Base-by-base conservation (phyloP, 2,329 filamentous ascomycete genomes). In the Mollisiaceae sp. region DNA sequence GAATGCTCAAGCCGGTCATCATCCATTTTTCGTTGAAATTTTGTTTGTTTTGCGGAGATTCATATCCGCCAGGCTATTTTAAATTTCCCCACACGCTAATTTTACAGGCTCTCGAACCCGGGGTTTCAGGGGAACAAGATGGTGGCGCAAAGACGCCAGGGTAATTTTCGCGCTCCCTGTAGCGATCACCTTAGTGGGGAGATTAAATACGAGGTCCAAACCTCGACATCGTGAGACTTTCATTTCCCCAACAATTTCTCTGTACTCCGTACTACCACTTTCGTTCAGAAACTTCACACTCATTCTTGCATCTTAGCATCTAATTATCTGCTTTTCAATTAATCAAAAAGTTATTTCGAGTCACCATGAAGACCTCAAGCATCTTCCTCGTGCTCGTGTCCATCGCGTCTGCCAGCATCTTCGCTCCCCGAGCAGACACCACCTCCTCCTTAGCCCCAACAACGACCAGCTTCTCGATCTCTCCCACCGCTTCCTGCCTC, bases 61-160 rank as follows among this genome's bases (percentile, higher is more conserved):
- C 45, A n/a, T 50, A 50, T 20, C n/a, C 45, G 45, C 45, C n/a
- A 22, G 22, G 50, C 22, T 15, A 12, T 32, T 54, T 24, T 54
- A 54, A 54, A 12, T 54, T 54, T 35, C 50, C 50, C 50, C 50
- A 54, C 50, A 54, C 50, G 50, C 50, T 54, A 54, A 54, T 12
- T 12, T 14, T 27, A 27, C 50, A 54, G 50, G 24, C 50, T 54
- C 22, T 18, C 11, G 32, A 35, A n/a, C 9, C 50, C 27, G 24
- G 50, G 24, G 24, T 54, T 54, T 50, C 45, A 50, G 45, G 45
- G 45, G 45, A 32, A n/a, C 22, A 18, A 24, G 50, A 54, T 54
- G 50, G 50, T 54, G 50, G 50, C 50, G 50, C 50, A 24, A 54
- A 18, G 2, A 32, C 6, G n/a, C 24, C 22, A 18, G 50, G 50